These are phyloP conservation scores for Botrytis pseudocinerea DNA, from an alignment of 2,329 filamentous ascomycete genomes.

Conservation along the genomic window DNA sequence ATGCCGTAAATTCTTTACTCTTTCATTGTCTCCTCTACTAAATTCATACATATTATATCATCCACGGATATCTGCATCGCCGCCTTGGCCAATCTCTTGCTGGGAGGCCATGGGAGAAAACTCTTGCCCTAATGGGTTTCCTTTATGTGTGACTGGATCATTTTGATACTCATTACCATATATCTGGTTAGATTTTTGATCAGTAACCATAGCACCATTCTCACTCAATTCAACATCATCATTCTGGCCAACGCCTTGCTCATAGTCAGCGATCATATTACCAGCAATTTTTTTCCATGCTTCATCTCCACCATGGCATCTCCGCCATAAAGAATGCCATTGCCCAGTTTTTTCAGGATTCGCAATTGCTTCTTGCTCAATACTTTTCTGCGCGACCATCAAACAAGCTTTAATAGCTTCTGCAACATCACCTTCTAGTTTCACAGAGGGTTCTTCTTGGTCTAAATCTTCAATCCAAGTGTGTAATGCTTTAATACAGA, in stretches of 20 bases:
- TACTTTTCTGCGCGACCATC: slow-evolving; percentile 51
- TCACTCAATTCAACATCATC: background rate
- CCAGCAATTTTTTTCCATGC: background rate
- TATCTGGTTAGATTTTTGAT: background rate
- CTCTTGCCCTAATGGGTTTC: background rate
- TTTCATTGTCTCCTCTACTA: background rate
- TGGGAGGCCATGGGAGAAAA: background rate
- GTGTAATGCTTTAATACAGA: slow-evolving; percentile 52
- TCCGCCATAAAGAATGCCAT: slow-evolving; percentile 32
- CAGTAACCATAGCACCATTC: slow-evolving; percentile 1
- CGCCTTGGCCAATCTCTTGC: background rate
- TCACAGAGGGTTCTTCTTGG: slow-evolving; percentile 53
- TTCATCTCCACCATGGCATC: slow-evolving; percentile 14
- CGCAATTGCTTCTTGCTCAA: slow-evolving; percentile 28
- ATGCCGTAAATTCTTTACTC: background rate
- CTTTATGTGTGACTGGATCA: too few species aligned
- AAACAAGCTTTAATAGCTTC: slow-evolving; percentile 56
- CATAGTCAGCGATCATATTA: slow-evolving; percentile 5
- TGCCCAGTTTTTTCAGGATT: slow-evolving; percentile 26
- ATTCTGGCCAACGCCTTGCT: background rate
- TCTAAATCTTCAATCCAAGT: slow-evolving; percentile 61
- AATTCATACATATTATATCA: background rate
- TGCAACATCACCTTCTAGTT: slow-evolving; percentile 47
- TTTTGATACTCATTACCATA: background rate
- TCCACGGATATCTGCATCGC: background rate